Evolutionary conservation across 805 yeast species (phyloP).

Genomic region (Yarrowia sp.): DNA sequence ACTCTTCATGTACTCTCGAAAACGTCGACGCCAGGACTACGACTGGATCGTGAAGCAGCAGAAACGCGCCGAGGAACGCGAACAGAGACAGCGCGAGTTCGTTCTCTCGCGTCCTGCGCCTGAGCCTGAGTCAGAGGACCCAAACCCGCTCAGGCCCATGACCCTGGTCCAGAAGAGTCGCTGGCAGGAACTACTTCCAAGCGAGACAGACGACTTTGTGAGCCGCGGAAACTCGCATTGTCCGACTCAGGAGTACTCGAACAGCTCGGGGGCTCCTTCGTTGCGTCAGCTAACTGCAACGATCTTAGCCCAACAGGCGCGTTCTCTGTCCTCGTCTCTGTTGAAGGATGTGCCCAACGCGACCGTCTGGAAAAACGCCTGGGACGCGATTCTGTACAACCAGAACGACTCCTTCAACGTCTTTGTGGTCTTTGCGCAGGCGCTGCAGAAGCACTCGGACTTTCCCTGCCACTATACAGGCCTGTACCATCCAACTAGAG

Average conservation of each 20-base stretch:
- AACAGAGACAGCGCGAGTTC: neutral
- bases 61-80: neutral
- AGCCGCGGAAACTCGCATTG: neutral
- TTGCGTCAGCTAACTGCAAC: neutral
- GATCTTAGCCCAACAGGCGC: neutral
- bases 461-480: neutral
- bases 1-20: no score
- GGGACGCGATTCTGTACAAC: neutral
- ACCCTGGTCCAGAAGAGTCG: no score
- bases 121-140: neutral
- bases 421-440: neutral
- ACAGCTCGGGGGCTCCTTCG: neutral
- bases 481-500: neutral
- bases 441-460: neutral
- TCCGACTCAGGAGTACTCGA: neutral
- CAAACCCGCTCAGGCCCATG: neutral
- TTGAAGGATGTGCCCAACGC: neutral
- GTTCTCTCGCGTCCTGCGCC: neutral
- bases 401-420: neutral
- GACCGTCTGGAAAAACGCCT: neutral
- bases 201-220: neutral
- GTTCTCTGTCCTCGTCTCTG: neutral
- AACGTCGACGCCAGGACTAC: no score
- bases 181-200: neutral
- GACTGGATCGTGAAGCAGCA: neutral